These are phyloP conservation scores for Penicillium verhagenii DNA, from an alignment of 495 filamentous ascomycete genomes.

Conservation along the genomic window DNA sequence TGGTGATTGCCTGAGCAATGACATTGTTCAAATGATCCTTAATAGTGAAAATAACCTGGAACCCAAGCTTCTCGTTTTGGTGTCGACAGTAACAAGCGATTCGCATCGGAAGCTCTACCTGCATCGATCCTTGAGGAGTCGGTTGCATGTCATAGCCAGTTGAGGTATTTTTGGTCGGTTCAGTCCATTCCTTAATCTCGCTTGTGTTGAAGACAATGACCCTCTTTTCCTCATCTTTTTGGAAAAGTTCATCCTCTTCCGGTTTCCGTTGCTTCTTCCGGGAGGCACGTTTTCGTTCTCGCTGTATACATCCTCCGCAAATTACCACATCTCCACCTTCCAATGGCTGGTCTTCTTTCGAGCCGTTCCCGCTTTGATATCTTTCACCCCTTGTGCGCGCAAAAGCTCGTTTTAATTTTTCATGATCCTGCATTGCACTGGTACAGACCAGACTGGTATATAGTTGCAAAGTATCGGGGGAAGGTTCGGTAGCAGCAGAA, in stretches of 20 bases:
- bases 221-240: constrained; percentile 69
- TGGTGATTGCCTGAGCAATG: constrained; percentile 80
- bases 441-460: constrained; percentile 81
- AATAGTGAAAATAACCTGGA: constrained; percentile 91
- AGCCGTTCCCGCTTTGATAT: constrained; percentile 25
- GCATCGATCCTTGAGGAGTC: constrained; percentile 61
- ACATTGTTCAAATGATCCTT: constrained; percentile 73
- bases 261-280: constrained; percentile 87
- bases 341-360: constrained; percentile 65
- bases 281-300: constrained; percentile 82
- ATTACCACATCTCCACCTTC: constrained; percentile 86
- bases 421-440: constrained; percentile 81
- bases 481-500: constrained; percentile 57
- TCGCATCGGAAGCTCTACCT: constrained; percentile 85
- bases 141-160: constrained; percentile 33
- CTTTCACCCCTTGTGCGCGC: constrained; percentile 58
- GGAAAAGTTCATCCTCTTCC: constrained; percentile 79
- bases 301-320: constrained; percentile 75
- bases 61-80: constrained; percentile 86
- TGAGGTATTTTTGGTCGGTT: constrained; percentile 44
- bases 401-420: constrained; percentile 61
- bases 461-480: constrained; percentile 75
- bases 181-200: constrained; percentile 85
- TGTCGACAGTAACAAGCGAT: constrained; percentile 97
- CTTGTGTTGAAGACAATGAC: constrained; percentile 91